Conservation (phyloP, 2,329 filamentous ascomycete species). For the Thielaviopsis euricoi region DNA sequence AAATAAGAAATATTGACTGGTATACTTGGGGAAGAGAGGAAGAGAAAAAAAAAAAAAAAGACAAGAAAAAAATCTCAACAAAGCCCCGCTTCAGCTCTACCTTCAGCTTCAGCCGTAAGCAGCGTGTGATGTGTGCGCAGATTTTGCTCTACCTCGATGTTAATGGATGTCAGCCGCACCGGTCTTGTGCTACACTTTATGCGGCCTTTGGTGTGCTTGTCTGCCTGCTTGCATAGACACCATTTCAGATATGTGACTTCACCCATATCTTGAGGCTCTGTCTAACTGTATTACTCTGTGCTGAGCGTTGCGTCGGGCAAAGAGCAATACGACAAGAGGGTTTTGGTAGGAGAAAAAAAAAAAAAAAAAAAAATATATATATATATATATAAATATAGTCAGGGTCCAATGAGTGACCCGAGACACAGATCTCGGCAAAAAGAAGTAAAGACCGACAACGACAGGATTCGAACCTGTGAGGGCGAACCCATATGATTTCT, state of each 20-base stretch:
- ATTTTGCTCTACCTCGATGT: no score
- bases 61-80: neutral
- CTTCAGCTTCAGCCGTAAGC: neutral
- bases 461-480: conserved; percentile 11
- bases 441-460: conserved; percentile 3
- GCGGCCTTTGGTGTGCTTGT: no score
- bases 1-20: neutral
- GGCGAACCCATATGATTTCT: conserved; percentile 12
- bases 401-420: no score
- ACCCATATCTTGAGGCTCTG: no score
- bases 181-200: no score
- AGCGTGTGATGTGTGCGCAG: no score
- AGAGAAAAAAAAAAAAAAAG: neutral
- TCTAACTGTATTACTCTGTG: no score
- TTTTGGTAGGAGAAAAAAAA: neutral
- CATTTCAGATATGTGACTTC: no score
- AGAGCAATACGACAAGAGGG: no score
- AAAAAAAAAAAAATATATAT: neutral
- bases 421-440: neutral
- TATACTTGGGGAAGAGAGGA: neutral
- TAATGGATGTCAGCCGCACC: no score
- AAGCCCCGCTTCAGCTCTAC: neutral
- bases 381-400: neutral
- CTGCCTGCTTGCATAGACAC: no score
- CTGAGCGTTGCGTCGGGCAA: no score